Base-by-base conservation (phyloP, 1,284 basidiomycete species). In the Ustilago trichophora region DNA sequence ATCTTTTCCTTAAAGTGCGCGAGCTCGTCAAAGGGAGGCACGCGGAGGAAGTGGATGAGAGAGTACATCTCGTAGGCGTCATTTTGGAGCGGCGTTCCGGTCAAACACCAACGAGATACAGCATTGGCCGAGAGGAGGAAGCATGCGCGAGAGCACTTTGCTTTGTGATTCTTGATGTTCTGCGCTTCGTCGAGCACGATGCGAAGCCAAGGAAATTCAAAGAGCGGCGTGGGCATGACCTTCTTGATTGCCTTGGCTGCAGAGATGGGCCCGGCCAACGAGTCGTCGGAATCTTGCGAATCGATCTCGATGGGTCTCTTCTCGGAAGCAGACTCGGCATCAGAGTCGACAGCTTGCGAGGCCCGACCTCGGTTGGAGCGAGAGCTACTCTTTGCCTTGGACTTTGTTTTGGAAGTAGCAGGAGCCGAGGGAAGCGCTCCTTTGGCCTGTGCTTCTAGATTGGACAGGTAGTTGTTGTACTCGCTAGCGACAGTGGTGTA, bases 141-240 rank as follows among this genome's bases (percentile, higher is more conserved):
- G 59, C 93, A 94, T 0, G 92, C 93, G 35, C 88, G 85, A 1
- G 78, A 89, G 25, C 87, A 86, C 80, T 93, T 91, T 0, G 94
- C 92, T 27, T 86, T 89, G 56, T 88, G 85, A 76, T 97, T 96
- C 86, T 98, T 98, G 84, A 98, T 98, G 76, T 91, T 93, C 78
- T 98, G 95, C 0, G 95, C 95, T 80, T 98, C 95, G 77, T 97
- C 93, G 0, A 96, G 85, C 15, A 95, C 90, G 46, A 95, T 85
- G 7, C 93, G 86, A 82, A 88, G 89, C 92, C 92, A 98, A 68
- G 88, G 87, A 37, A 91, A 85, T 11, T 87, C 85, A 73, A 92
- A 96, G 13, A 97, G 80, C 0, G 92, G 90, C 13, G 67, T 53
- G 7, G 52, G 46, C 65, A 56, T 43, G 41, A 43, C 22, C 48